Conservation (phyloP, 805 yeast genomes). For the Candida coquimbonensis region DNA sequence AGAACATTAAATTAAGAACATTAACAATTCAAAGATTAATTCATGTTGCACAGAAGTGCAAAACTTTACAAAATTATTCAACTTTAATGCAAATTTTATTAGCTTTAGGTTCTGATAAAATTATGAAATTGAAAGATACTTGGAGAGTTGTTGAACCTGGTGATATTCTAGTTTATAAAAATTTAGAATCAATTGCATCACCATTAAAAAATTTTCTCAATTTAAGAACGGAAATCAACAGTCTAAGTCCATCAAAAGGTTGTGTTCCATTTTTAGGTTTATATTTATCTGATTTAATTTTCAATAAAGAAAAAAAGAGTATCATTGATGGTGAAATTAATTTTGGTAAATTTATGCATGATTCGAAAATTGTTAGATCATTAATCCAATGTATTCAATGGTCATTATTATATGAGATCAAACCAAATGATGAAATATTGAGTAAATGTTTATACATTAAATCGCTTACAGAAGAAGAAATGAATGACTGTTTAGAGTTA, state of each 20-base stretch:
- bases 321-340: constrained; percentile 41
- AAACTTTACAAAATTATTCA: constrained; percentile 69
- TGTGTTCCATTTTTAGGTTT: constrained; percentile 88
- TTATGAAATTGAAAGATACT: constrained; percentile 55
- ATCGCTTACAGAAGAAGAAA: constrained; percentile 66
- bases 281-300: constrained; percentile 73
- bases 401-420: constrained; percentile 60
- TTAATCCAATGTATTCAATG: constrained; percentile 80
- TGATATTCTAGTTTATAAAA: constrained; percentile 60
- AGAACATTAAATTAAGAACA: constrained; percentile 49
- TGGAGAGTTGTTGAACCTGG: constrained; percentile 72
- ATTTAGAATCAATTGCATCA: constrained; percentile 63
- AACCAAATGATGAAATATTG: constrained; percentile 53
- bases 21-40: constrained; percentile 78
- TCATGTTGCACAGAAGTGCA: constrained; percentile 75
- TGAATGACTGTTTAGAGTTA: constrained; percentile 32
- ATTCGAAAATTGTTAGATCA: constrained; percentile 71
- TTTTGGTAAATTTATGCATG: constrained; percentile 67
- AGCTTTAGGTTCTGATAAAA: constrained; percentile 64
- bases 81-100: constrained; percentile 82
- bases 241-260: constrained; percentile 58
- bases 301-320: constrained; percentile 42
- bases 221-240: constrained; percentile 57
- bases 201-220: constrained; percentile 67
- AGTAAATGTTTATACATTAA: constrained; percentile 81